A percentile compares a stretch with the other conserved stretches of the same genome.
Evolutionary conservation across 2,329 filamentous ascomycete genomes (phyloP).

Genomic region (Exophiala xenobiotica): DNA sequence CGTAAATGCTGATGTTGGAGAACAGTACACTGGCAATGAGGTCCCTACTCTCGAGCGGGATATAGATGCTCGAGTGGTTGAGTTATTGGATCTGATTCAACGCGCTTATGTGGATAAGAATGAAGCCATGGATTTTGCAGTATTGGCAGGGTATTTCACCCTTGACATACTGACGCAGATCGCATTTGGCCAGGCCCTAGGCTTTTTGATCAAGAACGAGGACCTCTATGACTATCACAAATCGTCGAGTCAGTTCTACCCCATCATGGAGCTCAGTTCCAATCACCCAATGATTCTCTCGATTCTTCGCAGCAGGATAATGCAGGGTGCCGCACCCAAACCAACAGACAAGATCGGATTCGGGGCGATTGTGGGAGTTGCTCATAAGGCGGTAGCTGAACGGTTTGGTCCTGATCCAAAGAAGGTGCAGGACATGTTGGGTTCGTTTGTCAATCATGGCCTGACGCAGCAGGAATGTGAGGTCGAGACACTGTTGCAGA

Average conservation of each 20-base stretch:
- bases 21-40: constrained; percentile 23
- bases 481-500: constrained; percentile 16
- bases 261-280: constrained; percentile 21
- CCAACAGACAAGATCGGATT: constrained; percentile 17
- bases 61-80: constrained; percentile 14
- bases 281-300: constrained; percentile 11
- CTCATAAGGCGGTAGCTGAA: constrained; percentile 26
- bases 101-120: constrained; percentile 13
- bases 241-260: constrained; percentile 10
- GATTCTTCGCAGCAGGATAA: constrained; percentile 13
- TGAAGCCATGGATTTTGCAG: constrained; percentile 19
- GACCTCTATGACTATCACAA: constrained; percentile 24
- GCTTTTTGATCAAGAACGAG: constrained; percentile 19
- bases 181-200: constrained; percentile 20
- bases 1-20: neutral
- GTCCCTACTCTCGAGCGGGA: constrained; percentile 14
- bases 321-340: constrained; percentile 17
- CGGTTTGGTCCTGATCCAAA: constrained; percentile 25
- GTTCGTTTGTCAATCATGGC: constrained; percentile 34
- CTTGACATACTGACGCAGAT: constrained; percentile 24
- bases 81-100: constrained; percentile 18
- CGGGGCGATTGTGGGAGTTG: constrained; percentile 23
- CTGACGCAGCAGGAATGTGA: constrained; percentile 11
- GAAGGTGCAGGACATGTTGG: constrained; percentile 32
- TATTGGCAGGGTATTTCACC: constrained; percentile 19